Percentiles rank a stretch among this genome's conserved stretches.
Conservation (phyloP, 2,329 filamentous ascomycete species). For the Nigrospora osmanthi region DNA sequence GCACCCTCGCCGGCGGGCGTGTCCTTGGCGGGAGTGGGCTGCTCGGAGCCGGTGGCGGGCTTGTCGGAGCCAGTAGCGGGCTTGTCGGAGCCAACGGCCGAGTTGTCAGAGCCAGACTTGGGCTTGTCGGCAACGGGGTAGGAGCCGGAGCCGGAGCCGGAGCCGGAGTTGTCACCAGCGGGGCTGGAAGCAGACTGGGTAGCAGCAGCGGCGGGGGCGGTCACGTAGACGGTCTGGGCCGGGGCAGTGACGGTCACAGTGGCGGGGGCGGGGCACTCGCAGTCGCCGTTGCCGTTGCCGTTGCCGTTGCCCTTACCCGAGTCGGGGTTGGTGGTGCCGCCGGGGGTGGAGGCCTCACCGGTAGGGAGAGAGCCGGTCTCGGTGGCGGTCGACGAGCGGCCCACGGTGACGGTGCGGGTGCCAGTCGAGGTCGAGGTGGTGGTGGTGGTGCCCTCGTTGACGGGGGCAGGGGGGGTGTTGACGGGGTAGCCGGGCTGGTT, state of each 20-base stretch:
- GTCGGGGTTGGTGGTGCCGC: not conserved
- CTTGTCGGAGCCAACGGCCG: not conserved
- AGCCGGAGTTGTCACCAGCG: not conserved
- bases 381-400: conserved; percentile 6
- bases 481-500: not conserved
- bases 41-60: not conserved
- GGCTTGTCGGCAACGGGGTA: not conserved
- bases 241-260: conserved; percentile 20
- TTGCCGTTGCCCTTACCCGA: too few species aligned
- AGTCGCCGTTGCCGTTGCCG: conserved; percentile 5
- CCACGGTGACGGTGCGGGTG: conserved; percentile 21
- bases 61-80: not conserved
- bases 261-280: conserved; percentile 6
- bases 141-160: not conserved
- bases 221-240: conserved; percentile 21
- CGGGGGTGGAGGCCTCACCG: conserved; percentile 1
- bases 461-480: conserved; percentile 4
- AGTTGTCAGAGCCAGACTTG: not conserved
- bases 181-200: not conserved
- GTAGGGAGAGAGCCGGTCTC: not conserved
- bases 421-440: conserved; percentile 20
- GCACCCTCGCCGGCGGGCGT: not conserved
- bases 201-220: conserved; percentile 7
- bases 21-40: not conserved
- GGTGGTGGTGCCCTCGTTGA: conserved; percentile 16